phyloP scores from a whole-genome alignment of 2,329 filamentous ascomycete species.

The Camillea tinctor region DNA sequence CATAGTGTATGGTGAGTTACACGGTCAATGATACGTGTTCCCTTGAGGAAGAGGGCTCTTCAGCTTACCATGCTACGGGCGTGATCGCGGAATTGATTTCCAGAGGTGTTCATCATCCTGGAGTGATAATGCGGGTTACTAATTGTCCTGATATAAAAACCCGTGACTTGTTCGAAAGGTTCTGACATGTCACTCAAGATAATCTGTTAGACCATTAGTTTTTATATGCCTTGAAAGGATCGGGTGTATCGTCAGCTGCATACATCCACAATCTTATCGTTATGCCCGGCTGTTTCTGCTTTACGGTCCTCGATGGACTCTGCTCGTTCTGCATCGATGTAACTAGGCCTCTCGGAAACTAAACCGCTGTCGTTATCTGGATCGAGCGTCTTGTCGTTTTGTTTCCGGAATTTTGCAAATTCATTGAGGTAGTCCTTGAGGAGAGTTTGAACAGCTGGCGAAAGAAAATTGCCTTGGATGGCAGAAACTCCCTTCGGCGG shows the following conservation, averaged over 20 bases:
- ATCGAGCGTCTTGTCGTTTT: background rate
- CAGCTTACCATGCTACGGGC: slow-evolving; percentile 83
- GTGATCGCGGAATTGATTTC: slow-evolving; percentile 82
- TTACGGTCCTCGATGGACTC: slow-evolving; percentile 34
- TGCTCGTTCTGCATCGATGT: slow-evolving; percentile 64
- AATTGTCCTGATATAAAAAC: slow-evolving; percentile 82
- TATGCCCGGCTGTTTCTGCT: slow-evolving; percentile 34
- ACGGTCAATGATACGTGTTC: background rate
- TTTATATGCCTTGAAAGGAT: background rate
- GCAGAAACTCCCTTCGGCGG: slow-evolving; percentile 90
- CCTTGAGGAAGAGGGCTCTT: background rate
- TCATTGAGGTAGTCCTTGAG: slow-evolving; percentile 74
- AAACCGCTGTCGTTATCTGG: slow-evolving; percentile 24
- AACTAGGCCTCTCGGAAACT: slow-evolving; percentile 50
- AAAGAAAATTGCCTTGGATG: slow-evolving; percentile 92
- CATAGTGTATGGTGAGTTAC: slow-evolving; percentile 1
- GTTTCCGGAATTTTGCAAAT: slow-evolving; percentile 21
- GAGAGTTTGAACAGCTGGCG: slow-evolving; percentile 68
- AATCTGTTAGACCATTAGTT: slow-evolving; percentile 48
- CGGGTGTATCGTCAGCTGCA: slow-evolving; percentile 24
- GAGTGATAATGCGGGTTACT: slow-evolving; percentile 76
- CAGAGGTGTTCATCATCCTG: slow-evolving; percentile 99
- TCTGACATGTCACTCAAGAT: slow-evolving; percentile 99
- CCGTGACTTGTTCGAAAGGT: slow-evolving; percentile 82
- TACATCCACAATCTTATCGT: slow-evolving; percentile 70